phyloP scores from a whole-genome alignment of 2,329 filamentous ascomycete genomes.

The Boeremia lycopersici region DNA sequence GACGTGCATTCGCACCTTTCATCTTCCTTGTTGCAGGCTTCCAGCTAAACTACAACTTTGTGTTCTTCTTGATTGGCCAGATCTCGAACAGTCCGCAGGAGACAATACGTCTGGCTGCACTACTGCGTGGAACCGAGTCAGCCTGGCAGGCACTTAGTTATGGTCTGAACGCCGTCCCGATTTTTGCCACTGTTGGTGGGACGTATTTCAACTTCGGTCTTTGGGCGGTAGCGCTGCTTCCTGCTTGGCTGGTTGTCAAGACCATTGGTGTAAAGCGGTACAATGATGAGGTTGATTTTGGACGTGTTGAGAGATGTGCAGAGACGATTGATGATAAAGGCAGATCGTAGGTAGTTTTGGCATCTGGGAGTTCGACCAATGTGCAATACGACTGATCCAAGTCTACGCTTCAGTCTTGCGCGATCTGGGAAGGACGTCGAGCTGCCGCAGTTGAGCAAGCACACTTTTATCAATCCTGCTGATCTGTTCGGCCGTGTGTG shows the following conservation, averaged over 20 bases:
- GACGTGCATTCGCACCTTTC: slow-evolving; percentile 67
- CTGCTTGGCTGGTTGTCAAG: slow-evolving; percentile 68
- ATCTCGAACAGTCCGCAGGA: slow-evolving; percentile 65
- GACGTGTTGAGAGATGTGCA: slow-evolving; percentile 1
- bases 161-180: slow-evolving; percentile 63
- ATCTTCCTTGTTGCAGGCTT: slow-evolving; percentile 69
- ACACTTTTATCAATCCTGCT: slow-evolving; percentile 16
- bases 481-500: slow-evolving; percentile 23
- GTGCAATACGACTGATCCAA: no score
- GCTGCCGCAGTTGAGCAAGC: slow-evolving; percentile 24
- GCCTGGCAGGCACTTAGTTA: slow-evolving; percentile 75
- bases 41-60: slow-evolving; percentile 72
- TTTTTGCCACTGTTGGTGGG: slow-evolving; percentile 68
- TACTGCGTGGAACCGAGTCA: slow-evolving; percentile 71
- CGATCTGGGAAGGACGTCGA: neutral
- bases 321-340: slow-evolving; percentile 2
- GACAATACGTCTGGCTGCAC: slow-evolving; percentile 67
- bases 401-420: neutral
- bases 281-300: slow-evolving; percentile 26
- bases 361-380: neutral
- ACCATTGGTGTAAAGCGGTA: slow-evolving; percentile 53
- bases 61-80: slow-evolving; percentile 73
- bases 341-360: neutral
- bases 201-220: slow-evolving; percentile 72
- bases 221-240: slow-evolving; percentile 66